phyloP scores from a whole-genome alignment of 2,329 filamentous ascomycete genomes.

The Beauveria sp. region DNA sequence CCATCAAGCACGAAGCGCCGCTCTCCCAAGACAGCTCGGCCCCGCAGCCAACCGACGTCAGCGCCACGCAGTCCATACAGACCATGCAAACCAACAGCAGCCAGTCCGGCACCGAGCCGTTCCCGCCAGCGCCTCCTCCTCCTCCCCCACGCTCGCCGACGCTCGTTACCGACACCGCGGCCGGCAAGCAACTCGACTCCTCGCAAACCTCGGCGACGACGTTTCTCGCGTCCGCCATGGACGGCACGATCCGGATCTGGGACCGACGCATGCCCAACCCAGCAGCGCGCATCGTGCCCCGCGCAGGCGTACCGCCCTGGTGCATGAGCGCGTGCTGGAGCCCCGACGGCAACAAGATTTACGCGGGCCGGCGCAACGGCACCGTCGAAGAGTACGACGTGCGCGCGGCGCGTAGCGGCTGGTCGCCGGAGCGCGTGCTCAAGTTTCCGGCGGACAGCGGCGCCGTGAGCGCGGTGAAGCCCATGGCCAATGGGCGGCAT shows the following conservation, averaged over 20 bases:
- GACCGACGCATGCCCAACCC: conserved; percentile 71
- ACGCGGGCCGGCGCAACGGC: conserved; percentile 81
- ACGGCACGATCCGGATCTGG: conserved; percentile 89
- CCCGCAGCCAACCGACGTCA: neutral
- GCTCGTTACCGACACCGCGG: conserved; percentile 24
- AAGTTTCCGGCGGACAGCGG: conserved; percentile 86
- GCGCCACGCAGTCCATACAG: conserved; percentile 1
- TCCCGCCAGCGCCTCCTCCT: no score
- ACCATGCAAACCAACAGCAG: neutral
- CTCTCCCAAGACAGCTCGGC: neutral
- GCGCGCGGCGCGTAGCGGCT: conserved; percentile 61
- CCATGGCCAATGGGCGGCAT: conserved; percentile 90
- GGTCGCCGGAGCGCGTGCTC: conserved; percentile 69
- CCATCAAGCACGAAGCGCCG: neutral
- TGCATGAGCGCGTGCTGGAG: conserved; percentile 98
- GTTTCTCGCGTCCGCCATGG: conserved; percentile 81
- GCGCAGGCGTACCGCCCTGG: conserved; percentile 79
- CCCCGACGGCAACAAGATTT: conserved; percentile 90
- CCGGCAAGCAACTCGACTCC: conserved; percentile 39
- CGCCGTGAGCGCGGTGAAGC: conserved; percentile 75
- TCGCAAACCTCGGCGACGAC: conserved; percentile 63
- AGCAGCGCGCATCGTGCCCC: conserved; percentile 69
- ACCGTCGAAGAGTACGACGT: conserved; percentile 93
- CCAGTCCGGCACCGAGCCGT: neutral
- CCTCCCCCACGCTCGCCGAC: conserved; percentile 16